Evolutionary conservation across 805 yeast species (phyloP).

Genomic region (Torulaspora microellipsoides): DNA sequence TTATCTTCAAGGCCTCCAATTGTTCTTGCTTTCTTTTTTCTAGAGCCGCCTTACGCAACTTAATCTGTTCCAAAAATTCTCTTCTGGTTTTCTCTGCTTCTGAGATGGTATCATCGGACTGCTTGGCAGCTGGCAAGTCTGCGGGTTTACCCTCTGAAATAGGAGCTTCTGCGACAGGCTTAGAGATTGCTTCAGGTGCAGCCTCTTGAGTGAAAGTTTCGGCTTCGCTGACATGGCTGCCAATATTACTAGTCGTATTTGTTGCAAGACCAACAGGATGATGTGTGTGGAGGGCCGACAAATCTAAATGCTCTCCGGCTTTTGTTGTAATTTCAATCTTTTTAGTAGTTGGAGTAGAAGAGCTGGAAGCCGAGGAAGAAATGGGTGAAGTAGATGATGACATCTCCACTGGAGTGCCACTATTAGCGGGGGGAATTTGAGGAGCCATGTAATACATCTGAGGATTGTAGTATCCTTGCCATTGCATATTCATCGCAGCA

Average conservation of each 20-base stretch:
- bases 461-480: conserved; percentile 26
- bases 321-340: conserved; percentile 35
- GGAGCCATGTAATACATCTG: conserved; percentile 28
- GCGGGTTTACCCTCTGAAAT: background rate
- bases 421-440: conserved; percentile 17
- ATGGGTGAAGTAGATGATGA: conserved; percentile 12
- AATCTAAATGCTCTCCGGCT: conserved; percentile 31
- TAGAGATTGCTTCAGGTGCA: conserved; percentile 3
- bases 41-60: conserved; percentile 28
- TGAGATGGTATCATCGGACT: conserved; percentile 8
- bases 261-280: conserved; percentile 9
- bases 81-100: conserved; percentile 27
- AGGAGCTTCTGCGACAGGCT: background rate
- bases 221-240: background rate
- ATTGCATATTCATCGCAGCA: conserved; percentile 21
- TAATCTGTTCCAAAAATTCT: conserved; percentile 30
- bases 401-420: conserved; percentile 7
- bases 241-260: conserved; percentile 1
- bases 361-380: conserved; percentile 10
- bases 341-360: conserved; percentile 18
- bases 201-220: conserved; percentile 3
- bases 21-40: conserved; percentile 26
- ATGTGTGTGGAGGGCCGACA: conserved; percentile 24
- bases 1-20: conserved; percentile 8
- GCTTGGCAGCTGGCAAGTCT: background rate